These are phyloP conservation scores for Poteriospumella lacustris DNA, from an alignment of 108 stramenopile genomes.

Conservation along the genomic window DNA sequence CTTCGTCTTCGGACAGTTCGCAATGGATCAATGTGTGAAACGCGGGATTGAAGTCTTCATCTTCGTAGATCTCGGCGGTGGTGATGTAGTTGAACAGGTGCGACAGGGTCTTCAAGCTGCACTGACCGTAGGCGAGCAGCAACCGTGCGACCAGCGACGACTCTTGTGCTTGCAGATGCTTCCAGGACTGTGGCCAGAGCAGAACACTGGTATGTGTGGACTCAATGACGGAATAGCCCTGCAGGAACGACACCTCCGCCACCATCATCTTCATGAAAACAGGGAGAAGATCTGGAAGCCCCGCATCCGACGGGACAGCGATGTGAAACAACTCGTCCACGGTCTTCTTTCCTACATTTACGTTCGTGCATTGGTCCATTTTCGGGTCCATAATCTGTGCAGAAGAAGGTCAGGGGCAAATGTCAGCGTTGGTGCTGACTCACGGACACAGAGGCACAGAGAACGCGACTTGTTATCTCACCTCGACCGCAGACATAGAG, in stretches of 20 bases:
- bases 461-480: neutral
- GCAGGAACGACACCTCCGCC: too few relatives aligned
- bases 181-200: too few relatives aligned
- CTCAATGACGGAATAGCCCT: neutral
- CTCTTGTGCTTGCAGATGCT: too few relatives aligned
- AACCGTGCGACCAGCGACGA: too few relatives aligned
- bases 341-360: too few relatives aligned
- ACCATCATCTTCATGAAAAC: too few relatives aligned
- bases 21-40: neutral
- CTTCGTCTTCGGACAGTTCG: too few relatives aligned
- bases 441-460: too few relatives aligned
- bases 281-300: too few relatives aligned
- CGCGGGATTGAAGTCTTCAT: neutral
- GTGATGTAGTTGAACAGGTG: neutral
- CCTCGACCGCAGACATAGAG: conserved; percentile 10
- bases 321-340: too few relatives aligned
- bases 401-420: neutral
- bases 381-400: neutral
- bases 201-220: neutral
- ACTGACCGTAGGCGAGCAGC: neutral
- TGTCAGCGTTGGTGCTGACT: neutral
- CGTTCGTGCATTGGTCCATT: conserved; percentile 20
- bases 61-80: neutral
- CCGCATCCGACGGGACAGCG: too few relatives aligned
- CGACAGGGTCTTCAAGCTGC: neutral